Percentiles rank a stretch among this genome's conserved stretches.
phyloP scores from a whole-genome alignment of 495 filamentous ascomycete genomes.

The Amphirosellinia nigrospora region DNA sequence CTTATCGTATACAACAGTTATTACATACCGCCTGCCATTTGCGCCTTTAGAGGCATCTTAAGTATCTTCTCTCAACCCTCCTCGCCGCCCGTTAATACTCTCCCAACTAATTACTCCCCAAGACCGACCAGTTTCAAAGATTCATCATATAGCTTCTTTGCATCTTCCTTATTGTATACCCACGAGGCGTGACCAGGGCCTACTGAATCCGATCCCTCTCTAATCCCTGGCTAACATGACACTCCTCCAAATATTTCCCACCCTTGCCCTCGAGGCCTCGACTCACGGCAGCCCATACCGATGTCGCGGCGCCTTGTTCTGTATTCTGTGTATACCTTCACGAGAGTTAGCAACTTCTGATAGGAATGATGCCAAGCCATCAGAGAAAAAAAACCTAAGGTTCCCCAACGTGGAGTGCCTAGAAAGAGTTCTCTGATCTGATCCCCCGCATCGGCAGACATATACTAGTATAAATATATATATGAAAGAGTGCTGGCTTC shows the following conservation, averaged over 20 bases:
- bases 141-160: slow-evolving; percentile 16
- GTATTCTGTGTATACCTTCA: slow-evolving; percentile 38
- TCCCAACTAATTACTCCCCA: neutral
- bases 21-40: neutral
- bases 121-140: slow-evolving; percentile 12
- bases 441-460: neutral
- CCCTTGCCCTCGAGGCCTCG: slow-evolving; percentile 47
- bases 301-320: slow-evolving; percentile 58
- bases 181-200: slow-evolving; percentile 13
- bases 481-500: slow-evolving; percentile 16
- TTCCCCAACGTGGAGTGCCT: neutral
- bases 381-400: neutral
- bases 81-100: neutral
- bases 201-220: slow-evolving; percentile 7
- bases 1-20: neutral
- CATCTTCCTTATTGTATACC: slow-evolving; percentile 11
- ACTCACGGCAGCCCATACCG: slow-evolving; percentile 50
- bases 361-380: no score
- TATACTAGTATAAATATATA: no score
- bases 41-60: neutral
- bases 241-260: slow-evolving; percentile 51
- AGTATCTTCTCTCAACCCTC: neutral
- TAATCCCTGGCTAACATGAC: slow-evolving; percentile 18
- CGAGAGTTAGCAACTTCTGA: slow-evolving; percentile 30
- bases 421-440: neutral